Conservation (phyloP, 2,329 filamentous ascomycete species). For the Aspergillus flavus region DNA sequence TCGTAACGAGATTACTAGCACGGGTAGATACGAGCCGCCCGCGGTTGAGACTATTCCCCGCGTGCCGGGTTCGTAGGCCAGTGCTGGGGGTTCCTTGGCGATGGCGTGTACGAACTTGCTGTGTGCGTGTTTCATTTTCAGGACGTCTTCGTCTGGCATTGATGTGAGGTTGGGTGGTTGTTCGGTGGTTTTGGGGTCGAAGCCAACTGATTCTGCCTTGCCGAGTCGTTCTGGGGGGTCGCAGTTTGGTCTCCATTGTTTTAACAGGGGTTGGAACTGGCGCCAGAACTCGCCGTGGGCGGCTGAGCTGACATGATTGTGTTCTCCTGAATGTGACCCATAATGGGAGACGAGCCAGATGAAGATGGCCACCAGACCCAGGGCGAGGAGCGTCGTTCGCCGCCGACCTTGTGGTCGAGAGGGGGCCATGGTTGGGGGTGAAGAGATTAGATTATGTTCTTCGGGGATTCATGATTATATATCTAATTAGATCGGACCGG, state of each 20-base stretch:
- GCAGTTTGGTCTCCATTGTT: conserved; percentile 26
- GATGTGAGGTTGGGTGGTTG: conserved; percentile 31
- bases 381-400: not conserved
- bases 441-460: not conserved
- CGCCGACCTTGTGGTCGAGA: not conserved
- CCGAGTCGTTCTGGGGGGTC: conserved; percentile 22
- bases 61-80: conserved; percentile 31
- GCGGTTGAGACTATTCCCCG: conserved; percentile 45
- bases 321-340: not conserved
- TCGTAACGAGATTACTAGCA: conserved; percentile 23
- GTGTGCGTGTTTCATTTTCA: conserved; percentile 31
- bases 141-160: conserved; percentile 29
- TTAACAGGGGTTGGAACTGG: conserved; percentile 30
- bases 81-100: conserved; percentile 20
- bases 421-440: not conserved
- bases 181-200: conserved; percentile 24
- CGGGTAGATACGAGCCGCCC: conserved; percentile 23
- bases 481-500: too few species aligned
- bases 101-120: conserved; percentile 30
- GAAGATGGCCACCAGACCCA: not conserved
- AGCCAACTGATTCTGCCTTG: conserved; percentile 24
- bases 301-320: not conserved
- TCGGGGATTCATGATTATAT: not conserved
- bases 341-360: not conserved
- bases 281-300: conserved; percentile 28